These are phyloP conservation scores for Xylaria telfairii DNA, from an alignment of 495 filamentous ascomycete genomes.

Conservation along the genomic window DNA sequence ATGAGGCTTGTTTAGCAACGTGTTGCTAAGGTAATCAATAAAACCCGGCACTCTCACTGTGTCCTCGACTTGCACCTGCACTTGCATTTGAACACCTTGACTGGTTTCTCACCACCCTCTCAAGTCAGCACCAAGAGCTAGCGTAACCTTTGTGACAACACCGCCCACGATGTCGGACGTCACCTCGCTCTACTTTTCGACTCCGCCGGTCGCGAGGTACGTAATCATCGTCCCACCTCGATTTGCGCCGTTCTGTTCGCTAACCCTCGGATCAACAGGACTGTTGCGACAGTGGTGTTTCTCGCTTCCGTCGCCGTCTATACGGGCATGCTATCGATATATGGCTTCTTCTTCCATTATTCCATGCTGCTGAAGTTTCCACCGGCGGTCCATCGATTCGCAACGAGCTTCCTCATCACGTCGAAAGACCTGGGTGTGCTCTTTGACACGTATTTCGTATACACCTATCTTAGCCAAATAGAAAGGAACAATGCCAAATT, in stretches of 20 bases:
- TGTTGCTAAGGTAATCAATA: slow-evolving; percentile 10
- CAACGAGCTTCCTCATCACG: slow-evolving; percentile 77
- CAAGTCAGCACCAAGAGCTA: background rate
- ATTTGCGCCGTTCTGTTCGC: background rate
- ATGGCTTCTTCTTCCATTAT: slow-evolving; percentile 64
- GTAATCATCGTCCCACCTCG: background rate
- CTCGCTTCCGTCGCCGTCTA: slow-evolving; percentile 65
- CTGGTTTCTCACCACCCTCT: background rate
- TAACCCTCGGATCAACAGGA: slow-evolving; percentile 55
- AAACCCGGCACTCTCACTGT: background rate
- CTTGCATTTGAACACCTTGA: background rate
- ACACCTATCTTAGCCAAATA: slow-evolving; percentile 51
- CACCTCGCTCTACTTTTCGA: slow-evolving; percentile 33
- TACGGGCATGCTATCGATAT: slow-evolving; percentile 61
- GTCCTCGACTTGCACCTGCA: background rate
- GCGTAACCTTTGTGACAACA: background rate
- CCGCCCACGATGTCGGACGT: slow-evolving; percentile 37
- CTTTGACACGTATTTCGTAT: slow-evolving; percentile 79
- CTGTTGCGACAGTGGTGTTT: slow-evolving; percentile 71
- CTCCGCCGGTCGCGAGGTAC: slow-evolving; percentile 42
- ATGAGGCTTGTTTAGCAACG: slow-evolving; percentile 31
- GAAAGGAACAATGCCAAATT: slow-evolving; percentile 51
- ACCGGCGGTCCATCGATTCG: slow-evolving; percentile 62
- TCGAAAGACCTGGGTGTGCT: slow-evolving; percentile 67
- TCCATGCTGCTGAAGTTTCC: slow-evolving; percentile 64